These are phyloP conservation scores for Monosporascus sp. DNA, from an alignment of 2,329 filamentous ascomycete species.

Conservation along the genomic window DNA sequence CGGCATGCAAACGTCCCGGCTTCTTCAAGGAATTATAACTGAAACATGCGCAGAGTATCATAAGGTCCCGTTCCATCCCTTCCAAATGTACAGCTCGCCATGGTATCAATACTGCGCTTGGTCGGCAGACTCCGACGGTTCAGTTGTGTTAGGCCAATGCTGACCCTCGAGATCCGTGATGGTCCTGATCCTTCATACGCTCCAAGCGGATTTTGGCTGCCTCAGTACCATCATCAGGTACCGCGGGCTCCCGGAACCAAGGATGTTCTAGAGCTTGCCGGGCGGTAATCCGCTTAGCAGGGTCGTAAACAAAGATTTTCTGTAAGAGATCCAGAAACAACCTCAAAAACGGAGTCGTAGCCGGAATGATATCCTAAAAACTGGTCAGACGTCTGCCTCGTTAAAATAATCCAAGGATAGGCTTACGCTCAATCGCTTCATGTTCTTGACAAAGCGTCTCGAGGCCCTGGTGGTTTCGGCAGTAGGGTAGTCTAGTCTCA, in stretches of 20 bases:
- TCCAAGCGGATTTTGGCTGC: conserved; percentile 58
- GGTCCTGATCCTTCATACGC: conserved; percentile 41
- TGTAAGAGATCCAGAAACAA: conserved; percentile 60
- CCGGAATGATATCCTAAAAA: conserved; percentile 59
- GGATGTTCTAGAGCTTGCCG: conserved; percentile 61
- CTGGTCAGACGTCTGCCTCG: conserved; percentile 12
- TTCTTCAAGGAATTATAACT: conserved; percentile 11
- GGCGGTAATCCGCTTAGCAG: conserved; percentile 59
- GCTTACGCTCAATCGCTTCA: conserved; percentile 61
- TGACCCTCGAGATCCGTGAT: conserved; percentile 18
- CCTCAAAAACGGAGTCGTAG: conserved; percentile 52
- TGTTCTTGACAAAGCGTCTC: conserved; percentile 63
- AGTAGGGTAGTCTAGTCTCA: conserved; percentile 60
- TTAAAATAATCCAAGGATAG: background rate
- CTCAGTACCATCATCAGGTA: conserved; percentile 63
- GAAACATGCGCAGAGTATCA: conserved; percentile 17
- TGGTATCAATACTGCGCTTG: conserved; percentile 13
- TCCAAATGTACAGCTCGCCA: conserved; percentile 19
- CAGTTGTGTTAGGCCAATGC: conserved; percentile 14
- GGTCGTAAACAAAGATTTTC: conserved; percentile 66
- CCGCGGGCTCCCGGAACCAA: conserved; percentile 61
- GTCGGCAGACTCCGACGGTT: conserved; percentile 4
- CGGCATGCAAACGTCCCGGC: conserved; percentile 13
- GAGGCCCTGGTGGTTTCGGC: conserved; percentile 60
- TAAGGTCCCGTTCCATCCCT: conserved; percentile 13